These are phyloP conservation scores for Talaromyces verruculosus DNA, from an alignment of 2,329 filamentous ascomycete genomes.

Conservation along the genomic window DNA sequence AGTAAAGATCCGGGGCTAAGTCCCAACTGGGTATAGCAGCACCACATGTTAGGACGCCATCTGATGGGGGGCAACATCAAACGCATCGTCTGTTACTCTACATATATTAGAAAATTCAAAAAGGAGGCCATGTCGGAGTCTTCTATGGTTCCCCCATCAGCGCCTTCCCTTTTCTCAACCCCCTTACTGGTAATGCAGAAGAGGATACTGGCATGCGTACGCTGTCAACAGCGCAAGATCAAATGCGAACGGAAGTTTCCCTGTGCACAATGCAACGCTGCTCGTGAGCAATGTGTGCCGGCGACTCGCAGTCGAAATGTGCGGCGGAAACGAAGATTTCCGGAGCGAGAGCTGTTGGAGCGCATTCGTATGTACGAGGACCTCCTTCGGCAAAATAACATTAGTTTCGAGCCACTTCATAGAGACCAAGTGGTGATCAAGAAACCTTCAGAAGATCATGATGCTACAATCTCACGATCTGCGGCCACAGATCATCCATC, in stretches of 20 bases:
- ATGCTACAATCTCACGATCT: neutral
- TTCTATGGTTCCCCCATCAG: neutral
- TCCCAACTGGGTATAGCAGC: neutral
- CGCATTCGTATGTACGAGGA: conserved; percentile 67
- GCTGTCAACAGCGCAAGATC: conserved; percentile 74
- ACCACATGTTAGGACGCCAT: neutral
- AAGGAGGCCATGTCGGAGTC: neutral
- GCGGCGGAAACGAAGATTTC: conserved; percentile 59
- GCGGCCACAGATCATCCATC: neutral
- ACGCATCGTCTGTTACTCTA: neutral
- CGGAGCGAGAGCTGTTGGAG: conserved; percentile 69
- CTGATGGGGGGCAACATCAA: neutral
- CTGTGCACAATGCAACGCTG: conserved; percentile 67
- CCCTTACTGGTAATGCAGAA: neutral
- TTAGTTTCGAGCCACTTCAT: neutral
- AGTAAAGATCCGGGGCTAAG: neutral
- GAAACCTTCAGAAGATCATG: neutral
- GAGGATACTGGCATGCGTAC: conserved; percentile 55
- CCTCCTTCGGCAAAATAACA: conserved; percentile 63
- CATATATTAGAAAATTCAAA: neutral
- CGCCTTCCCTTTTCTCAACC: neutral
- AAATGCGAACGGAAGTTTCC: conserved; percentile 72
- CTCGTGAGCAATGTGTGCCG: conserved; percentile 58
- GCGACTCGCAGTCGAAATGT: conserved; percentile 31
- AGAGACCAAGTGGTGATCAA: neutral